Percentiles rank a stretch among this genome's conserved stretches.
Conservation (phyloP, 2,329 filamentous ascomycete species). For the Aspergillus calidoustus region DNA sequence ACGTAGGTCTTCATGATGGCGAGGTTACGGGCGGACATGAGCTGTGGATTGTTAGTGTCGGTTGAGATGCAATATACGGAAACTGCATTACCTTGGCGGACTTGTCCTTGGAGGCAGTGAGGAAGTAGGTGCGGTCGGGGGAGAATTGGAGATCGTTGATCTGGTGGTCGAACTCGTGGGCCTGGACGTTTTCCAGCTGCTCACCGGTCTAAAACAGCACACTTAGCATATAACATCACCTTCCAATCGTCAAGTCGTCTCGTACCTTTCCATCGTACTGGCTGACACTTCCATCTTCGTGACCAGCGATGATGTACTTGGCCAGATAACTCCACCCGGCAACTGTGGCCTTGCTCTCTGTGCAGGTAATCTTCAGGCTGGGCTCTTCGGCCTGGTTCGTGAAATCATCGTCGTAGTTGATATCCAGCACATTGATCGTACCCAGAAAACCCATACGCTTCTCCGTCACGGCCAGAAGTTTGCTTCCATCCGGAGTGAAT, state of each 20-base stretch:
- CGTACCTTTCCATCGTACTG: constrained; percentile 86
- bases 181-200: constrained; percentile 76
- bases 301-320: constrained; percentile 96
- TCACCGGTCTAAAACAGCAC: constrained; percentile 68
- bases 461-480: constrained; percentile 92
- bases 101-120: constrained; percentile 98
- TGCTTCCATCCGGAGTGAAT: constrained; percentile 91
- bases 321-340: constrained; percentile 93
- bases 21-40: constrained; percentile 84
- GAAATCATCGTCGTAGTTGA: constrained; percentile 75
- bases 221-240: neutral
- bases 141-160: constrained; percentile 97
- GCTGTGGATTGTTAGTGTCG: constrained; percentile 50
- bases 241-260: neutral
- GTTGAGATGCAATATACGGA: neutral
- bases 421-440: constrained; percentile 90
- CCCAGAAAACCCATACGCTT: constrained; percentile 97
- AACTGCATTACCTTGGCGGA: constrained; percentile 72
- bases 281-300: constrained; percentile 93
- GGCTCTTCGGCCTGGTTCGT: constrained; percentile 85
- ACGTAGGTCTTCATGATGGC: constrained; percentile 90
- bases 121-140: constrained; percentile 92
- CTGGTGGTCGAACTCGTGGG: constrained; percentile 80
- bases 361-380: constrained; percentile 83
- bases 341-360: constrained; percentile 95